phyloP scores from a whole-genome alignment of 2,329 filamentous ascomycete species.

The Aspergillus fructus region DNA sequence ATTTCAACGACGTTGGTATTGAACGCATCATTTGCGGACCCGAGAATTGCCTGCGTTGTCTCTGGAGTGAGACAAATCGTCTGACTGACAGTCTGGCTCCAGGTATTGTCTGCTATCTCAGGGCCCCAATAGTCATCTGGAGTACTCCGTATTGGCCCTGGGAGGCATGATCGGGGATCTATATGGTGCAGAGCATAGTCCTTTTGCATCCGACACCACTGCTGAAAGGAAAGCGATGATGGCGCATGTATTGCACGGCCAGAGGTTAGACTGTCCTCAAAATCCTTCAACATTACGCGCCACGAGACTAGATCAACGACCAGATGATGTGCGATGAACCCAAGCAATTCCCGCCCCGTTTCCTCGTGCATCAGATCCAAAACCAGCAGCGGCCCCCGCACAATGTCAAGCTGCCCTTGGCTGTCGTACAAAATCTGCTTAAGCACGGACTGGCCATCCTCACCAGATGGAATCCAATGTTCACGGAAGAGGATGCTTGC shows the following conservation, averaged over 20 bases:
- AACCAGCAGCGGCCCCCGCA: conserved; percentile 6
- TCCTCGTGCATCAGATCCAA: conserved; percentile 1
- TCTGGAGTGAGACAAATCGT: background rate
- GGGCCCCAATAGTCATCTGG: background rate
- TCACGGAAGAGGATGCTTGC: background rate
- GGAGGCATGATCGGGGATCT: background rate
- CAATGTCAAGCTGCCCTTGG: background rate
- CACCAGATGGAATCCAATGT: background rate
- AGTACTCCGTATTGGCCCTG: background rate
- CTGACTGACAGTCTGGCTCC: background rate
- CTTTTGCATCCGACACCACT: conserved; percentile 18
- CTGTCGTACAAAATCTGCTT: background rate
- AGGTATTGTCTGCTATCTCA: background rate
- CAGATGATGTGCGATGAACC: conserved; percentile 12
- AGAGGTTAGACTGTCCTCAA: conserved; percentile 1
- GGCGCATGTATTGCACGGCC: background rate
- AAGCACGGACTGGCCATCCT: background rate
- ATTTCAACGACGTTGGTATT: conserved; percentile 5
- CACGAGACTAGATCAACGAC: conserved; percentile 11
- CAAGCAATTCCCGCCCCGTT: background rate
- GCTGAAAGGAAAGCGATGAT: conserved; percentile 16
- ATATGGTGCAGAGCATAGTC: background rate
- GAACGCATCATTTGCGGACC: conserved; percentile 4
- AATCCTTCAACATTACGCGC: conserved; percentile 4
- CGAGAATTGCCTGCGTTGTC: background rate